Conservation (phyloP, 805 yeast species). For the Maudiozyma barnettii region DNA sequence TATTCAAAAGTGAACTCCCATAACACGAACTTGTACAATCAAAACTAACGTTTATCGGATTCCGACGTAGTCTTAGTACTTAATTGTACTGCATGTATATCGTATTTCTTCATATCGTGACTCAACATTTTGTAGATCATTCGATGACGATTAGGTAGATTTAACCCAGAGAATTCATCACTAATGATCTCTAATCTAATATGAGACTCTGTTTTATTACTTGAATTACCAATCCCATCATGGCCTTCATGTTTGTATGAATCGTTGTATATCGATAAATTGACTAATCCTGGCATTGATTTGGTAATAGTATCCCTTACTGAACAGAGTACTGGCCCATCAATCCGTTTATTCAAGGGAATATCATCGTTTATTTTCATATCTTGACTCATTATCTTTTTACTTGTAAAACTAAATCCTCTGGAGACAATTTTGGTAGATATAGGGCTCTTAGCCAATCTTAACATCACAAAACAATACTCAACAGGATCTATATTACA, state of each 20-base stretch:
- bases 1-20: no score
- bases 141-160: constrained; percentile 69
- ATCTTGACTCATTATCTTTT: not conserved
- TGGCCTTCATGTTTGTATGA: constrained; percentile 85
- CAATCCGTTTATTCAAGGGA: constrained; percentile 5
- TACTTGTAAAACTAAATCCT: not conserved
- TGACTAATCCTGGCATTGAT: constrained; percentile 3
- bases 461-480: no score
- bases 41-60: constrained; percentile 1
- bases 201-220: constrained; percentile 70
- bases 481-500: no score
- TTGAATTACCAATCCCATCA: constrained; percentile 65
- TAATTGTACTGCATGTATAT: constrained; percentile 84
- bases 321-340: constrained; percentile 7
- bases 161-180: constrained; percentile 53
- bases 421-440: no score
- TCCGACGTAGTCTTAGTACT: constrained; percentile 69
- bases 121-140: constrained; percentile 56
- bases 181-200: constrained; percentile 69
- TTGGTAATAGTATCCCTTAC: constrained; percentile 1
- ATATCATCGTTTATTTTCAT: not conserved
- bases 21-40: no score
- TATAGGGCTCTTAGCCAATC: no score
- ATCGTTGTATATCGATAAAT: constrained; percentile 60
- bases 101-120: constrained; percentile 58